Conservation (phyloP, 2,329 filamentous ascomycete genomes). For the Colletotrichum kahawae region DNA sequence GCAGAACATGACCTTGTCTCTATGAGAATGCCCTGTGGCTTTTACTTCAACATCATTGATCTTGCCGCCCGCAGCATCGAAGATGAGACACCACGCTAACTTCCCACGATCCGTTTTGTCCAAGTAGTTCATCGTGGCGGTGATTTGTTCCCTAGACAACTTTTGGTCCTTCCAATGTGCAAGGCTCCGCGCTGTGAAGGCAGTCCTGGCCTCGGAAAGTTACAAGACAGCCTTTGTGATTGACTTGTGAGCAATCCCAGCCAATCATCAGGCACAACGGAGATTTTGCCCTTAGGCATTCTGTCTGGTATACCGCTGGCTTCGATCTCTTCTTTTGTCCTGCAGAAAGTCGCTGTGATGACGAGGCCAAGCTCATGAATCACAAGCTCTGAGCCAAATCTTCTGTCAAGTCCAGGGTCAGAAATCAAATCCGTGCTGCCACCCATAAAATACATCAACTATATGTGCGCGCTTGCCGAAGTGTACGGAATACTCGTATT, state of each 20-base stretch:
- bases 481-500: constrained; percentile 63
- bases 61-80: constrained; percentile 62
- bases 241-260: constrained; percentile 60
- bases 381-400: constrained; percentile 63
- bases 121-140: constrained; percentile 58
- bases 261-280: constrained; percentile 64
- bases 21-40: constrained; percentile 66
- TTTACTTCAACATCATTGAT: constrained; percentile 59
- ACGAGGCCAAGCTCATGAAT: constrained; percentile 57
- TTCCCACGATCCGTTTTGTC: constrained; percentile 54
- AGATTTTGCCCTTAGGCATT: constrained; percentile 46
- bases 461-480: constrained; percentile 53
- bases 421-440: constrained; percentile 63
- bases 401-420: constrained; percentile 59
- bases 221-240: constrained; percentile 53
- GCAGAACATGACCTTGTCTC: constrained; percentile 68
- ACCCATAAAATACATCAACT: constrained; percentile 55
- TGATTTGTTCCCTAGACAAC: constrained; percentile 49
- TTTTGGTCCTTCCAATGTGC: constrained; percentile 55
- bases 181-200: constrained; percentile 64
- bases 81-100: constrained; percentile 57
- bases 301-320: constrained; percentile 51
- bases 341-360: constrained; percentile 67
- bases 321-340: constrained; percentile 59
- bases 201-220: constrained; percentile 49